Evolutionary conservation across 495 filamentous ascomycete species (phyloP).

Genomic region (Sphaerosporella brunnea): DNA sequence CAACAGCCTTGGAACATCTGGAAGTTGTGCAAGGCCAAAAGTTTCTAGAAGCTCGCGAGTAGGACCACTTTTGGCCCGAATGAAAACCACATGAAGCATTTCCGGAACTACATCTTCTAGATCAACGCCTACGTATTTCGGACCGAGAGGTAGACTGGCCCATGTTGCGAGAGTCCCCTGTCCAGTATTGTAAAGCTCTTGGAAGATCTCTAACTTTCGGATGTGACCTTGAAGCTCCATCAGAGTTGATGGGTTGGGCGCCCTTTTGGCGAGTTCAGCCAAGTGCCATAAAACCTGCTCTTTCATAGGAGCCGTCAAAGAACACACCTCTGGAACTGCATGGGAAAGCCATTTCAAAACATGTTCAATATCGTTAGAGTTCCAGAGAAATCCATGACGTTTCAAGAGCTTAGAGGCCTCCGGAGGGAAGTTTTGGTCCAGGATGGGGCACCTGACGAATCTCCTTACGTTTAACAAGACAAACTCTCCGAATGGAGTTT

Average conservation of each 20-base stretch:
- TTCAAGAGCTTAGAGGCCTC: slow-evolving; percentile 1
- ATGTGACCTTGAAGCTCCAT: neutral
- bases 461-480: neutral
- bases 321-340: neutral
- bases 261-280: neutral
- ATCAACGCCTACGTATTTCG: slow-evolving; percentile 8
- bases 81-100: slow-evolving; percentile 9
- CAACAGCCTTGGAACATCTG: slow-evolving; percentile 5
- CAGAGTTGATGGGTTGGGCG: neutral
- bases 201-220: neutral
- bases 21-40: slow-evolving; percentile 8
- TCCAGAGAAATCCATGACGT: neutral
- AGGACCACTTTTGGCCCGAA: slow-evolving; percentile 6
- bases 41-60: slow-evolving; percentile 5
- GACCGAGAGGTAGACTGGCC: neutral
- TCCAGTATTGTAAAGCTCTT: slow-evolving; percentile 9
- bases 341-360: slow-evolving; percentile 7
- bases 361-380: slow-evolving; percentile 3
- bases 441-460: neutral
- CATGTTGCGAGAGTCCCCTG: slow-evolving; percentile 3
- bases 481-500: neutral
- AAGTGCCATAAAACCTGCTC: slow-evolving; percentile 3
- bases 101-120: slow-evolving; percentile 7
- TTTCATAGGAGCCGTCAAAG: slow-evolving; percentile 1
- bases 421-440: neutral